These are phyloP conservation scores for Exophiala sideris DNA, from an alignment of 2,329 filamentous ascomycete genomes.

Conservation along the genomic window DNA sequence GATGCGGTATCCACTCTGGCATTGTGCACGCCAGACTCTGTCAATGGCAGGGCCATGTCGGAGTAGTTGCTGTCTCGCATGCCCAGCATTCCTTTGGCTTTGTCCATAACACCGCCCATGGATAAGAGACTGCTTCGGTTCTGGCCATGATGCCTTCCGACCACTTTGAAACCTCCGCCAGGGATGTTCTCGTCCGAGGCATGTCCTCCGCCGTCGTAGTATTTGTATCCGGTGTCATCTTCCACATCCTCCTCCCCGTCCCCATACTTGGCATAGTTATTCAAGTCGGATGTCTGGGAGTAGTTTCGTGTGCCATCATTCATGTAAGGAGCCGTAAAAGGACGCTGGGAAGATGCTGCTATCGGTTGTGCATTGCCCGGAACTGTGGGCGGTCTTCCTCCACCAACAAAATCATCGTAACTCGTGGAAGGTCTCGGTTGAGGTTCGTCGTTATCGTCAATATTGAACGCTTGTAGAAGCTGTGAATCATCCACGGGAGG, in stretches of 20 bases:
- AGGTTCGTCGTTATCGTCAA: constrained; percentile 61
- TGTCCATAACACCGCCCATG: constrained; percentile 79
- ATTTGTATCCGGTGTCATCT: constrained; percentile 63
- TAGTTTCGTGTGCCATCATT: constrained; percentile 47
- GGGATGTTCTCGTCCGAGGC: constrained; percentile 55
- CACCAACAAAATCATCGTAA: constrained; percentile 92
- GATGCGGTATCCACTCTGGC: constrained; percentile 44
- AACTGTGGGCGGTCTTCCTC: constrained; percentile 24
- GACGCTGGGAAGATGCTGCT: constrained; percentile 37
- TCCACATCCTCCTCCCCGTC: constrained; percentile 84
- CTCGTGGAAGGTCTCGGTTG: constrained; percentile 78
- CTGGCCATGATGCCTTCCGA: constrained; percentile 33
- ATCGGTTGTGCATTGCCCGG: constrained; percentile 29
- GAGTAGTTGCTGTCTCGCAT: constrained; percentile 79
- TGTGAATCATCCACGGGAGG: constrained; percentile 80
- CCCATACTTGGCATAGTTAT: constrained; percentile 89
- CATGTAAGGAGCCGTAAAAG: constrained; percentile 28
- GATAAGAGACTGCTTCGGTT: constrained; percentile 86
- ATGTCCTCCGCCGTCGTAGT: constrained; percentile 68
- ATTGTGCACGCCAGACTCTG: constrained; percentile 63
- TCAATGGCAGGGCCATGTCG: constrained; percentile 96
- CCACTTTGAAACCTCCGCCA: constrained; percentile 33
- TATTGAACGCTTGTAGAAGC: constrained; percentile 70
- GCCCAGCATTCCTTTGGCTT: constrained; percentile 84
- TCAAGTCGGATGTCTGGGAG: constrained; percentile 75